Evolutionary conservation across 2,329 filamentous ascomycete species (phyloP).

Genomic region (Aureobasidium lini): DNA sequence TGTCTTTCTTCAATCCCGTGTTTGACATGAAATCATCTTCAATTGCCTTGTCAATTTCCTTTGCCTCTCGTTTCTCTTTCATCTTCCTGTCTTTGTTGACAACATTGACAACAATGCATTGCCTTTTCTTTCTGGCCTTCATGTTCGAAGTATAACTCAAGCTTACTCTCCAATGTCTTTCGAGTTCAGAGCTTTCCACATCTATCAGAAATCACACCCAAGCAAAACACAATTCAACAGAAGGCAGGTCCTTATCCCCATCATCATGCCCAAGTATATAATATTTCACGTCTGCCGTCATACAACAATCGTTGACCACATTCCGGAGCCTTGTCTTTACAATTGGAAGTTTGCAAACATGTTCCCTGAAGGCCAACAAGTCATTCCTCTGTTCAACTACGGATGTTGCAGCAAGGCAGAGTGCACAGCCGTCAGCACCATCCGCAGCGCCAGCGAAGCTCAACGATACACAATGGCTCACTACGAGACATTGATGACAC

Average conservation of each 20-base stretch:
- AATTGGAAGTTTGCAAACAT: background rate
- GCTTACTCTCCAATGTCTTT: too few relatives aligned
- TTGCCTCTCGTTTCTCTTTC: background rate
- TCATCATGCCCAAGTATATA: background rate
- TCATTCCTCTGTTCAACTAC: background rate
- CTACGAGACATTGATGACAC: background rate
- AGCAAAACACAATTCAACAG: background rate
- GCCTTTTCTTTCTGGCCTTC: too few relatives aligned
- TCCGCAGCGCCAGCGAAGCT: background rate
- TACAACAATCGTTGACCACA: background rate
- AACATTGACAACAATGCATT: too few relatives aligned
- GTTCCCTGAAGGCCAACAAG: background rate
- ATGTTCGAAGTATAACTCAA: too few relatives aligned
- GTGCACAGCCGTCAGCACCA: background rate
- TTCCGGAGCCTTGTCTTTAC: background rate
- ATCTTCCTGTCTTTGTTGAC: background rate
- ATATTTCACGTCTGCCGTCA: background rate
- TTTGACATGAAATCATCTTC: too few relatives aligned
- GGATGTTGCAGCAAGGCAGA: background rate
- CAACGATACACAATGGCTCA: background rate
- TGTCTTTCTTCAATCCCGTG: too few relatives aligned
- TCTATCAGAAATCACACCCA: too few relatives aligned
- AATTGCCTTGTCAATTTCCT: too few relatives aligned
- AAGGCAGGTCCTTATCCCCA: background rate
- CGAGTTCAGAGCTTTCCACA: too few relatives aligned